Conservation (phyloP, 2,329 filamentous ascomycete genomes). For the Pseudovirgaria hyperparasitica region DNA sequence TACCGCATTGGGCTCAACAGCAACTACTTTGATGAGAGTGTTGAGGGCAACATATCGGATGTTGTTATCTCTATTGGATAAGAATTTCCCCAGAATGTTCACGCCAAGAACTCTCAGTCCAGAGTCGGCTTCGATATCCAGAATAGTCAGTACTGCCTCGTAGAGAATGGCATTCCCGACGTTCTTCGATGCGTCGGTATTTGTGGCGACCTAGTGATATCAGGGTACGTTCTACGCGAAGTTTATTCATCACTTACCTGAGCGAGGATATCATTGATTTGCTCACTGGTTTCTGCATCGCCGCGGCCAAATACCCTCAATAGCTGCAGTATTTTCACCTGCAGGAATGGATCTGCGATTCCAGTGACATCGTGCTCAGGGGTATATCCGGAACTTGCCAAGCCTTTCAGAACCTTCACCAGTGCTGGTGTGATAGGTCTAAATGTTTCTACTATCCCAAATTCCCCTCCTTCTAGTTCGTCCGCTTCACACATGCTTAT, state of each 20-base stretch:
- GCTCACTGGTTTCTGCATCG: conserved; percentile 77
- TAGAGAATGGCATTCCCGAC: conserved; percentile 97
- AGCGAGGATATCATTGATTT: conserved; percentile 96
- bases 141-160: conserved; percentile 89
- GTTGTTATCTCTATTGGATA: conserved; percentile 98
- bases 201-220: conserved; percentile 61
- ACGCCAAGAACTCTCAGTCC: conserved; percentile 88
- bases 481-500: conserved; percentile 91
- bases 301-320: conserved; percentile 77
- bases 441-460: conserved; percentile 83
- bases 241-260: conserved; percentile 36
- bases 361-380: conserved; percentile 97
- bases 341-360: conserved; percentile 93
- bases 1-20: conserved; percentile 93
- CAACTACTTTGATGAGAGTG: conserved; percentile 94
- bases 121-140: conserved; percentile 96
- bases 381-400: conserved; percentile 91
- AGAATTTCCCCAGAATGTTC: conserved; percentile 95
- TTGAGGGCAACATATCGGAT: conserved; percentile 97
- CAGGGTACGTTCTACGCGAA: conserved; percentile 4
- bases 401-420: conserved; percentile 79
- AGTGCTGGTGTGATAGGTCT: conserved; percentile 71
- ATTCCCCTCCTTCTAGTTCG: conserved; percentile 81
- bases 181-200: conserved; percentile 96
- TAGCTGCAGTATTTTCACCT: conserved; percentile 87